phyloP scores from a whole-genome alignment of 2,329 filamentous ascomycete genomes.

The Parafenestella ontariensis region DNA sequence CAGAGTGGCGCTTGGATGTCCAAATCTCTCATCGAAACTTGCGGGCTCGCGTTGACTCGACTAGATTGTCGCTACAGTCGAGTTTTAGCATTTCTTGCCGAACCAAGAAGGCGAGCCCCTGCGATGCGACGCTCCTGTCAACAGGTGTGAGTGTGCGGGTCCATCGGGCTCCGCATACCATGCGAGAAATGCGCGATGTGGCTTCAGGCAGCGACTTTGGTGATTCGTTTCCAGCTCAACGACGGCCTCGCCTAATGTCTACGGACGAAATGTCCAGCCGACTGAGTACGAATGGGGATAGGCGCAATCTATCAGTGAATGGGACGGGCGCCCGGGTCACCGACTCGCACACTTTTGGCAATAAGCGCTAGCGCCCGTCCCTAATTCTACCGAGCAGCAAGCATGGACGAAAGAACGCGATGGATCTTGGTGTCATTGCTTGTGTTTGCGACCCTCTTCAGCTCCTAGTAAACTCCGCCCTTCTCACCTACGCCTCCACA shows the following conservation, averaged over 20 bases:
- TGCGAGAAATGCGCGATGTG: conserved; percentile 2
- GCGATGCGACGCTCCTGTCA: conserved; percentile 3
- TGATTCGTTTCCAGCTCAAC: background rate
- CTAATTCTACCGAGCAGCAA: conserved; percentile 11
- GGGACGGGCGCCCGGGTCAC: conserved; percentile 1
- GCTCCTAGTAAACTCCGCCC: conserved; percentile 15
- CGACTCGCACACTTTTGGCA: conserved; percentile 4
- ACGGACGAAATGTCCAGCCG: conserved; percentile 10
- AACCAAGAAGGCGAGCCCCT: background rate
- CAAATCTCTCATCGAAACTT: conserved; percentile 1
- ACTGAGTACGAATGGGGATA: background rate
- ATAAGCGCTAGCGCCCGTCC: conserved; percentile 14
- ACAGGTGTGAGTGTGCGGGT: background rate
- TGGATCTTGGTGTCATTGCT: conserved; percentile 10
- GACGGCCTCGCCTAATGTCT: background rate
- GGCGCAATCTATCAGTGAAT: background rate
- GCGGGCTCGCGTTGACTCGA: conserved; percentile 2
- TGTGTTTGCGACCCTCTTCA: conserved; percentile 7
- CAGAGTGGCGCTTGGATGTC: background rate
- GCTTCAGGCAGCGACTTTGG: conserved; percentile 10
- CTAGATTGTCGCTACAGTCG: background rate
- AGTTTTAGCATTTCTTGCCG: background rate
- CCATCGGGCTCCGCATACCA: conserved; percentile 4
- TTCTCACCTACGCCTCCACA: conserved; percentile 3
- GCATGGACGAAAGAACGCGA: conserved; percentile 4